These are phyloP conservation scores for Ophiostoma piceae DNA, from an alignment of 2,329 filamentous ascomycete species.

Conservation along the genomic window DNA sequence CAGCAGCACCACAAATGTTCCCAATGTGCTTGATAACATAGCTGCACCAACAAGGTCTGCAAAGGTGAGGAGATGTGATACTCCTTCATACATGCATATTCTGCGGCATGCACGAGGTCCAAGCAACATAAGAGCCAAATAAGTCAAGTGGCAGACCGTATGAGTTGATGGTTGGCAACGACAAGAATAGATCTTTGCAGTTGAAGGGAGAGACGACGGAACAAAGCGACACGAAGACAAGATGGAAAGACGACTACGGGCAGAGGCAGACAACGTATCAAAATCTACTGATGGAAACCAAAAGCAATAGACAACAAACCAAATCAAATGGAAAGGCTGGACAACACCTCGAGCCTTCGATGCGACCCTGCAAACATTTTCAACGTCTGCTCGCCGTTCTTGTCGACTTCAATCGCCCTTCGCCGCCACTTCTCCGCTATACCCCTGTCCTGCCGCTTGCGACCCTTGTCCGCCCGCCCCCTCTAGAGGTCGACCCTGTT, in stretches of 20 bases:
- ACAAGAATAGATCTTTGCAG: not conserved
- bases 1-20: not conserved
- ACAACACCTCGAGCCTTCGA: not conserved
- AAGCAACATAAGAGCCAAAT: not conserved
- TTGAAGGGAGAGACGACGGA: not conserved
- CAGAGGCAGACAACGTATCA: not conserved
- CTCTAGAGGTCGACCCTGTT: not conserved
- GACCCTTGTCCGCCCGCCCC: constrained; percentile 13
- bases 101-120: not conserved
- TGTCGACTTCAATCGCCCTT: constrained; percentile 1
- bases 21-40: not conserved
- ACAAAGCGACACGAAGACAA: not conserved
- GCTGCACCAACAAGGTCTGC: constrained; percentile 2
- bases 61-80: not conserved
- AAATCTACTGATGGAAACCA: not conserved
- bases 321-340: constrained; percentile 5
- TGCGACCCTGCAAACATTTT: not conserved
- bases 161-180: not conserved
- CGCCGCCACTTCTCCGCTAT: constrained; percentile 14
- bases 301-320: not conserved
- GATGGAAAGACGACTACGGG: not conserved
- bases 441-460: not conserved
- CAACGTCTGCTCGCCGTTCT: not conserved
- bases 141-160: not conserved
- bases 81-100: not conserved